Percentiles rank a stretch among this genome's conserved stretches.
These are phyloP conservation scores for Fusarium drepaniforme DNA, from an alignment of 2,329 filamentous ascomycete species.

Conservation along the genomic window DNA sequence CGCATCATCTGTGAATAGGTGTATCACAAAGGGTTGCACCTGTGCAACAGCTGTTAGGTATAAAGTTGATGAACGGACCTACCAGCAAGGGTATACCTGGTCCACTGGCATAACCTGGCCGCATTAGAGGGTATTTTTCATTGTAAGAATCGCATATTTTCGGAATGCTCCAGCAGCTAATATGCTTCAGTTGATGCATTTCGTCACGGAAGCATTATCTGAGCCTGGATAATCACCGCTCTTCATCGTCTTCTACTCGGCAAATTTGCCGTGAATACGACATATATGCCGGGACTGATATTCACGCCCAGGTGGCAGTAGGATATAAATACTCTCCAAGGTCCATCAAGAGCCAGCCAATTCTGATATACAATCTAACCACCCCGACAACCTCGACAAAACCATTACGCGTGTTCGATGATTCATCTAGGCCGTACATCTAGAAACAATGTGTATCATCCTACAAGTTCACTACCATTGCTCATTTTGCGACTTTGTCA, in stretches of 20 bases:
- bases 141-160: background rate
- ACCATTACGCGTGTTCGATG: background rate
- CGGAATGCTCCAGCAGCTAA: background rate
- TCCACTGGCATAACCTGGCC: background rate
- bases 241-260: background rate
- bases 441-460: constrained; percentile 4
- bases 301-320: background rate
- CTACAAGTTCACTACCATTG: constrained; percentile 1
- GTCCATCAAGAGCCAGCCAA: background rate
- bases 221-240: background rate
- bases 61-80: background rate
- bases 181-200: background rate
- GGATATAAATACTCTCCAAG: background rate
- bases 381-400: background rate
- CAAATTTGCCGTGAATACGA: background rate
- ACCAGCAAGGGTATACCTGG: background rate
- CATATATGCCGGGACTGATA: background rate
- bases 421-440: background rate
- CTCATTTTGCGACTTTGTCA: background rate
- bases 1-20: no score
- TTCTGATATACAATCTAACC: background rate
- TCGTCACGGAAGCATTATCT: background rate
- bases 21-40: background rate
- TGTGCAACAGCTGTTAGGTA: background rate
- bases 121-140: background rate